A percentile compares a stretch with the other conserved stretches of the same genome.
Conservation (phyloP, 2,329 filamentous ascomycete genomes). For the Stylonectria norvegica region DNA sequence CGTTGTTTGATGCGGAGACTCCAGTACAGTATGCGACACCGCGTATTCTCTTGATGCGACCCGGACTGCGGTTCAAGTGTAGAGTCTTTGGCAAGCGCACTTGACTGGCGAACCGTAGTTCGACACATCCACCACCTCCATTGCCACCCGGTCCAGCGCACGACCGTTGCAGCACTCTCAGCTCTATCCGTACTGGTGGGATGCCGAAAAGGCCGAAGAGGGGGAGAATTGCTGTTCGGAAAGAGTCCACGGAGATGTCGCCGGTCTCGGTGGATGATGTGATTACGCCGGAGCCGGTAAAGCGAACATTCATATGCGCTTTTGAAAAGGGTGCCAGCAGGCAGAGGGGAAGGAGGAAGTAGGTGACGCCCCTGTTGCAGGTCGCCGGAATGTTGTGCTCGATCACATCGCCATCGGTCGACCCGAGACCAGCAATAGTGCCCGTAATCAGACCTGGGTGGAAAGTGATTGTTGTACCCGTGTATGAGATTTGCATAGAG, state of each 20-base stretch:
- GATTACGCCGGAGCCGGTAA: constrained; percentile 88
- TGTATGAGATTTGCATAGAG: constrained; percentile 92
- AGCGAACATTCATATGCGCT: constrained; percentile 81
- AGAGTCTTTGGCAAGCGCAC: constrained; percentile 90
- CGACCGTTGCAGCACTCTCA: constrained; percentile 76
- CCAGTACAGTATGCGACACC: constrained; percentile 94
- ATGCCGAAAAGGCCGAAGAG: constrained; percentile 91
- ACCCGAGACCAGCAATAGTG: constrained; percentile 70
- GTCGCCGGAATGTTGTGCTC: constrained; percentile 74
- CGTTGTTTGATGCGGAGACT: constrained; percentile 89
- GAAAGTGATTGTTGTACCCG: constrained; percentile 88
- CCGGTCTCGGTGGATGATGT: constrained; percentile 79
- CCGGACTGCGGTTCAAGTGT: constrained; percentile 77
- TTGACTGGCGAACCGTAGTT: constrained; percentile 89
- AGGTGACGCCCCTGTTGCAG: constrained; percentile 79
- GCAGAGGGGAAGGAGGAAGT: constrained; percentile 87
- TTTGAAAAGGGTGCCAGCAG: constrained; percentile 92
- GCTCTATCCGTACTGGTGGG: constrained; percentile 71
- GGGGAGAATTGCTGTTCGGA: constrained; percentile 88
- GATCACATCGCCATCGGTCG: constrained; percentile 68
- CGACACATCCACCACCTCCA: constrained; percentile 88
- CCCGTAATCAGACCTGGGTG: constrained; percentile 90
- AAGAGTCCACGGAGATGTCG: constrained; percentile 88
- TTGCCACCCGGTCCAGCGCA: constrained; percentile 71
- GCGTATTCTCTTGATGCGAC: constrained; percentile 80